Evolutionary conservation across 306 rosid genomes (phyloP).

Genomic region (Lathyrus tuberosus): DNA sequence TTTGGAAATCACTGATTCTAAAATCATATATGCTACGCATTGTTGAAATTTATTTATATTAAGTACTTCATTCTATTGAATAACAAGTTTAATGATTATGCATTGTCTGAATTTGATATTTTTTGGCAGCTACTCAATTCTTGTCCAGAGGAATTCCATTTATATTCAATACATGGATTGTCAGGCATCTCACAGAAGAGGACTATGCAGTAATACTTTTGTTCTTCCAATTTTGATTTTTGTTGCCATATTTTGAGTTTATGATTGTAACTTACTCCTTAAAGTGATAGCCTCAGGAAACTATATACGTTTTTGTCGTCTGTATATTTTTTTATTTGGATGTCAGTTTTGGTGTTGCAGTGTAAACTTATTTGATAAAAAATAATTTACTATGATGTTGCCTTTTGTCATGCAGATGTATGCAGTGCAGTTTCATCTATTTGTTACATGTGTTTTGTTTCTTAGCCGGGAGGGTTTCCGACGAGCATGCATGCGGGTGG

Average conservation of each 20-base stretch:
- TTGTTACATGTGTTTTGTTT: slow-evolving; percentile 85
- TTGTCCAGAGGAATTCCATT: slow-evolving; percentile 95
- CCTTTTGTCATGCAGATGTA: slow-evolving; percentile 58
- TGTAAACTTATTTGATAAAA: background rate
- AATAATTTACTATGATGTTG: slow-evolving; percentile 4
- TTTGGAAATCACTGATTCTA: background rate
- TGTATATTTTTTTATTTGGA: slow-evolving; percentile 6
- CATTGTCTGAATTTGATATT: background rate
- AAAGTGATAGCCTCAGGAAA: background rate
- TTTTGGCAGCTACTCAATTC: slow-evolving; percentile 78
- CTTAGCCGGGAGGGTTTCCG: slow-evolving; percentile 98
- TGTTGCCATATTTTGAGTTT: background rate
- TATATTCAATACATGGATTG: slow-evolving; percentile 89
- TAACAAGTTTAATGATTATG: background rate
- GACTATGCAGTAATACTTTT: slow-evolving; percentile 75
- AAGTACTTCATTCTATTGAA: background rate
- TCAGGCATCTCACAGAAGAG: slow-evolving; percentile 81
- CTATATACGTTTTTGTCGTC: background rate
- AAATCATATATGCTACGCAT: background rate
- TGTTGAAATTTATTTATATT: background rate
- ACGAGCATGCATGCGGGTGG: slow-evolving; percentile 87
- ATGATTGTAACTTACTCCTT: background rate
- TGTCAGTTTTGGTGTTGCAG: background rate
- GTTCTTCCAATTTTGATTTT: slow-evolving; percentile 4
- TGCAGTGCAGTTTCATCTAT: slow-evolving; percentile 92